phyloP scores from a whole-genome alignment of 2,329 filamentous ascomycete species.

The Rutstroemia sp. region DNA sequence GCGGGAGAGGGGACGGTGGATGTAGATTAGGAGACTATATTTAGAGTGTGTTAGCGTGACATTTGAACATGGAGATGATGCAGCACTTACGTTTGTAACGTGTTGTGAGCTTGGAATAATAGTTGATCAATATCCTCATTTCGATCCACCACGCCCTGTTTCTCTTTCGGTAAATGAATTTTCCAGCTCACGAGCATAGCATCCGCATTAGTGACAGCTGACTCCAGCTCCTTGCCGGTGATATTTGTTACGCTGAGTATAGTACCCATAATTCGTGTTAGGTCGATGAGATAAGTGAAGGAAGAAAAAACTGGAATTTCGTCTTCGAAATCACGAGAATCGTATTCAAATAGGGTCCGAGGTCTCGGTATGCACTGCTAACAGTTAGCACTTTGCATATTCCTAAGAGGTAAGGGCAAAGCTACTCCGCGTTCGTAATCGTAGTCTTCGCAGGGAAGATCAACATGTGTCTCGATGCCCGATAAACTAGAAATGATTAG shows the following conservation, averaged over 20 bases:
- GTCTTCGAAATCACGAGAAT: constrained; percentile 30
- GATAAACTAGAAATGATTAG: constrained; percentile 15
- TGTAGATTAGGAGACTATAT: constrained; percentile 17
- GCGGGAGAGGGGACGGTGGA: constrained; percentile 23
- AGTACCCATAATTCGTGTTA: constrained; percentile 31
- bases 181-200: constrained; percentile 34
- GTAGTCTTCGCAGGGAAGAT: constrained; percentile 36
- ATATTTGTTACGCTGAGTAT: constrained; percentile 27
- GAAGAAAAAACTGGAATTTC: constrained; percentile 33
- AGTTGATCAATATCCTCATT: constrained; percentile 33
- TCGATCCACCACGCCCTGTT: constrained; percentile 33
- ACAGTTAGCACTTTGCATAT: constrained; percentile 8
- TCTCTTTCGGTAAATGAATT: constrained; percentile 34
- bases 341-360: constrained; percentile 31
- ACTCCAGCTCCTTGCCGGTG: constrained; percentile 19
- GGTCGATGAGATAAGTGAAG: constrained; percentile 33
- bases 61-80: not conserved
- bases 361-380: constrained; percentile 31
- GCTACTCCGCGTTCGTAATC: constrained; percentile 35
- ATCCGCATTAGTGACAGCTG: constrained; percentile 31
- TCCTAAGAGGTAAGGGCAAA: constrained; percentile 6
- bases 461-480: constrained; percentile 29
- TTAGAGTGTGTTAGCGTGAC: not conserved
- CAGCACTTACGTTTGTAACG: constrained; percentile 31
- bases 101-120: constrained; percentile 32